Conservation (phyloP, 768 basidiomycete species). For the Macrolepiota dolichaula region DNA sequence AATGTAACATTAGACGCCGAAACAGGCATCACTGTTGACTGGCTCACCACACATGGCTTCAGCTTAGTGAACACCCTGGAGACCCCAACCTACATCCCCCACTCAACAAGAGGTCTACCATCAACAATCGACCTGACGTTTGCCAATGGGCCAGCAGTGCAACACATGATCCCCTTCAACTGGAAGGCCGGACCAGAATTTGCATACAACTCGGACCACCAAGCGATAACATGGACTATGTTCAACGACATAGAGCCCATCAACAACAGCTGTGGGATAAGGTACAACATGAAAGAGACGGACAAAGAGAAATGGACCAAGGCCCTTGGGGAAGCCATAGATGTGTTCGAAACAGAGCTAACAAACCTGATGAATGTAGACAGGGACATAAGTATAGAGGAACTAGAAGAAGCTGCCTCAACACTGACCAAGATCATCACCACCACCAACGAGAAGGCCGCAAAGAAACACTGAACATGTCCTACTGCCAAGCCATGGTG, state of each 20-base stretch:
- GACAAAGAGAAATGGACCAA: constrained; percentile 16
- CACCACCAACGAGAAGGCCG: not conserved
- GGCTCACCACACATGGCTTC: no score
- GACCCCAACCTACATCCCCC: constrained; percentile 14
- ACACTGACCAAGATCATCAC: no score
- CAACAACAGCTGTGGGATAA: constrained; percentile 15
- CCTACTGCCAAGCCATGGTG: constrained; percentile 18
- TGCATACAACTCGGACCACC: constrained; percentile 18
- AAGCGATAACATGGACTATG: constrained; percentile 15
- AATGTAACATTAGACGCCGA: no score
- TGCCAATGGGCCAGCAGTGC: constrained; percentile 12
- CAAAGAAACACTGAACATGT: constrained; percentile 3
- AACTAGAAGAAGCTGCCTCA: no score
- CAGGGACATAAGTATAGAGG: no score
- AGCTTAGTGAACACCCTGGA: constrained; percentile 15
- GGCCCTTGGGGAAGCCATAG: not conserved
- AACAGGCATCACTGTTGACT: no score
- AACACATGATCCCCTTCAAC: constrained; percentile 13
- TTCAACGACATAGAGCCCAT: constrained; percentile 13
- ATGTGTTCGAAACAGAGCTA: no score
- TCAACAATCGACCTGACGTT: constrained; percentile 22
- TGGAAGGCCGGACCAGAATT: constrained; percentile 17
- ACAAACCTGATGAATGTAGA: no score
- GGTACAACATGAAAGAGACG: constrained; percentile 17
- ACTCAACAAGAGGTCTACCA: not conserved